phyloP scores from a whole-genome alignment of 352 stramenopile species.

The Plasmopara viticola region DNA sequence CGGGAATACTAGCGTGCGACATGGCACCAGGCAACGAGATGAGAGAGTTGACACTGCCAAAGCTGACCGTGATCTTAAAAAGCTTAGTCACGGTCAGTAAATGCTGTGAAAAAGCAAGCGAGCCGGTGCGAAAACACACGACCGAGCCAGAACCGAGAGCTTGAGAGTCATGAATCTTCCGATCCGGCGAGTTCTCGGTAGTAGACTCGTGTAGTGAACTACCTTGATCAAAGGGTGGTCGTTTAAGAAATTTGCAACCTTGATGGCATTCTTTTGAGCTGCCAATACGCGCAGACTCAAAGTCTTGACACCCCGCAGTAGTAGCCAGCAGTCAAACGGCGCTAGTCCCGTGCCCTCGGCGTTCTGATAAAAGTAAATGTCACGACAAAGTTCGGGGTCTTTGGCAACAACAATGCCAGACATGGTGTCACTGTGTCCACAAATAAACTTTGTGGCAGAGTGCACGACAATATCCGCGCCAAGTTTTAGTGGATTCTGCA shows the following conservation, averaged over 20 bases:
- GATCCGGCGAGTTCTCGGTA: conserved; percentile 49
- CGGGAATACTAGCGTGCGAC: conserved; percentile 92
- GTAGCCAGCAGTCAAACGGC: conserved; percentile 88
- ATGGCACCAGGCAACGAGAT: conserved; percentile 91
- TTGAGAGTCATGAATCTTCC: conserved; percentile 83
- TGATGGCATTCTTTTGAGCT: conserved; percentile 85
- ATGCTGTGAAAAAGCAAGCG: conserved; percentile 83
- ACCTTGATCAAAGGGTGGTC: conserved; percentile 75
- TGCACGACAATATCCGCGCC: conserved; percentile 96
- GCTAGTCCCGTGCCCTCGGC: conserved; percentile 83
- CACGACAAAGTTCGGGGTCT: conserved; percentile 65
- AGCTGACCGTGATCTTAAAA: conserved; percentile 92
- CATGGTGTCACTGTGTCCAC: conserved; percentile 95
- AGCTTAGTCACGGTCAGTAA: conserved; percentile 89
- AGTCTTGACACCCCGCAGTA: conserved; percentile 87
- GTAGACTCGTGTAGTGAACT: conserved; percentile 91
- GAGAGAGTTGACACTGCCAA: conserved; percentile 90
- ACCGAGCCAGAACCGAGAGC: conserved; percentile 82
- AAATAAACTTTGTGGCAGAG: conserved; percentile 97
- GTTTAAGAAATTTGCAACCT: conserved; percentile 86
- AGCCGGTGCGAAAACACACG: conserved; percentile 86
- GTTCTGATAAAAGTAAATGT: conserved; percentile 90
- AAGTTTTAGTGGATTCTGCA: conserved; percentile 91
- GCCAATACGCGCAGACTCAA: conserved; percentile 79
- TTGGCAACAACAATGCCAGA: conserved; percentile 89